Percentiles rank a stretch among this genome's conserved stretches.
Conservation (phyloP, 257 asterid genomes). For the Solanum pennellii region DNA sequence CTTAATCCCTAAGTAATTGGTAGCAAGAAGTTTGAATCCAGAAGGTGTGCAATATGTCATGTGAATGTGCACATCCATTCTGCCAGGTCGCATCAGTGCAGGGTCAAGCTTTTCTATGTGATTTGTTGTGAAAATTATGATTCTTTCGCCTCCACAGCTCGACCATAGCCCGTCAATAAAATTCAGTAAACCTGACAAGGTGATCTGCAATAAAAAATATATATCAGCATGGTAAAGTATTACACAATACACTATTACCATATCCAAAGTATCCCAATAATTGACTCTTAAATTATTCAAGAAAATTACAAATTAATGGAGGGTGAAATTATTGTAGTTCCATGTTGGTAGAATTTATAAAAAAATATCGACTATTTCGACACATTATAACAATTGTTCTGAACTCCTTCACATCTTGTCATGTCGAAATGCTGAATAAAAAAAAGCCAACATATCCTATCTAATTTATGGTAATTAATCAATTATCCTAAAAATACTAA, state of each 20-base stretch:
- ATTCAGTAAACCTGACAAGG: constrained; percentile 12
- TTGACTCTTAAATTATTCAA: background rate
- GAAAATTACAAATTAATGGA: background rate
- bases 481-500: background rate
- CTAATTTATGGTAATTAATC: background rate
- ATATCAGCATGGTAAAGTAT: background rate
- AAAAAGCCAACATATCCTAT: background rate
- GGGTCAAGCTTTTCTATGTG: background rate
- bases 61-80: too few species aligned
- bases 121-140: constrained; percentile 8
- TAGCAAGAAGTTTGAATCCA: background rate
- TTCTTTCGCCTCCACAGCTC: background rate
- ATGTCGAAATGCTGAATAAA: background rate
- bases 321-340: background rate
- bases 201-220: too few species aligned
- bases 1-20: background rate
- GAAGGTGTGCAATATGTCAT: too few species aligned
- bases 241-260: background rate
- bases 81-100: too few species aligned
- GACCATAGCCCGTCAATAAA: background rate
- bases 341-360: background rate
- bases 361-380: background rate
- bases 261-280: background rate
- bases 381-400: background rate
- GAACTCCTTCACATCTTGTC: background rate